These are phyloP conservation scores for Chalciporus piperatus DNA, from an alignment of 768 basidiomycete species.

Conservation along the genomic window DNA sequence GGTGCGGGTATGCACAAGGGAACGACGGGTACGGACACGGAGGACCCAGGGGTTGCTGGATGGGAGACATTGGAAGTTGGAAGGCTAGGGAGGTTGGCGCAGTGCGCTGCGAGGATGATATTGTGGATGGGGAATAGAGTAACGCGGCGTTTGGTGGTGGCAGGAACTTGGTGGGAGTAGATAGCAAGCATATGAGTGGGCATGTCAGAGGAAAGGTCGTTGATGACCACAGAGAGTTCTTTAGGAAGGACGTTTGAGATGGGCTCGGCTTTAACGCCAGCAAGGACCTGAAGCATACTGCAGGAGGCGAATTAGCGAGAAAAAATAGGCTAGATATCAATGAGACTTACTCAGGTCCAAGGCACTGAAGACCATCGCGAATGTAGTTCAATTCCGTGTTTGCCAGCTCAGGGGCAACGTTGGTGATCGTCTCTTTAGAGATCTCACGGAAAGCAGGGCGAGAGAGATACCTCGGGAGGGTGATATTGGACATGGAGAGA, in stretches of 20 bases:
- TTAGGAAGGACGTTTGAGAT: slow-evolving; percentile 25
- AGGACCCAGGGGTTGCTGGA: slow-evolving; percentile 17
- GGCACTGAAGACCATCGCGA: slow-evolving; percentile 24
- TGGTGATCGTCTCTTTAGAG: slow-evolving; percentile 10
- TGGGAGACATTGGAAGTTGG: slow-evolving; percentile 13
- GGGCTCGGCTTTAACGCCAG: slow-evolving; percentile 24
- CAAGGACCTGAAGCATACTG: slow-evolving; percentile 32
- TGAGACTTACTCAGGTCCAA: slow-evolving; percentile 27
- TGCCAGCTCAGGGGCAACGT: slow-evolving; percentile 27
- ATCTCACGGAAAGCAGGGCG: slow-evolving; percentile 20
- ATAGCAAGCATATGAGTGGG: slow-evolving; percentile 33
- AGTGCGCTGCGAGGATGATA: slow-evolving; percentile 33
- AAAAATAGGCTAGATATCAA: not conserved
- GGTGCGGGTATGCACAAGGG: slow-evolving; percentile 70
- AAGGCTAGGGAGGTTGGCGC: slow-evolving; percentile 27
- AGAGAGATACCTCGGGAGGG: slow-evolving; percentile 25
- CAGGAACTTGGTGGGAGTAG: slow-evolving; percentile 23
- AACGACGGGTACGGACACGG: slow-evolving; percentile 54
- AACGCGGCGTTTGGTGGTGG: slow-evolving; percentile 27
- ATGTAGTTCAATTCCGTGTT: slow-evolving; percentile 24
- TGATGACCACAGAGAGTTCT: slow-evolving; percentile 23
- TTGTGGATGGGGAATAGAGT: slow-evolving; percentile 38
- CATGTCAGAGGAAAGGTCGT: slow-evolving; percentile 31
- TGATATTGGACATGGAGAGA: slow-evolving; percentile 6
- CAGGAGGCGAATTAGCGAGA: slow-evolving; percentile 8